These are phyloP conservation scores for Malassezia furfur DNA, from an alignment of 1,284 basidiomycete genomes.

Conservation along the genomic window DNA sequence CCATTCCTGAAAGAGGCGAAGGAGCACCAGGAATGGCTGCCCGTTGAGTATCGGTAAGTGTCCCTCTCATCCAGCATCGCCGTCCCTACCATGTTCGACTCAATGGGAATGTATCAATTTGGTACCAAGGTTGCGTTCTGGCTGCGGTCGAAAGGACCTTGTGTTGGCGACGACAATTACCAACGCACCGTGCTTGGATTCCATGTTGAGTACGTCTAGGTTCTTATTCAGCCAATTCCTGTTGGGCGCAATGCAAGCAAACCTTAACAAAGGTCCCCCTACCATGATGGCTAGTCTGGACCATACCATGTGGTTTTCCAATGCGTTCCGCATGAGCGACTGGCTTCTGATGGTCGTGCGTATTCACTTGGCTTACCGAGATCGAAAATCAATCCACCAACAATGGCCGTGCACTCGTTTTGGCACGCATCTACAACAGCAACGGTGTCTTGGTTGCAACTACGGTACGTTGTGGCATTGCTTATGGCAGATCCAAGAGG, in stretches of 20 bases:
- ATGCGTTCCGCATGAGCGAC: constrained; percentile 35
- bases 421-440: constrained; percentile 35
- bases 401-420: constrained; percentile 37
- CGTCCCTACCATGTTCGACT: constrained; percentile 38
- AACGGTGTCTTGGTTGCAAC: constrained; percentile 43
- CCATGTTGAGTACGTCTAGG: constrained; percentile 3
- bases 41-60: constrained; percentile 34
- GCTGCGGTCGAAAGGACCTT: constrained; percentile 31
- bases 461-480: constrained; percentile 13
- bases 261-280: constrained; percentile 23
- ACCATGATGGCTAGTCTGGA: constrained; percentile 46
- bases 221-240: constrained; percentile 20
- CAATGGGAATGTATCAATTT: constrained; percentile 27
- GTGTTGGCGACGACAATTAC: constrained; percentile 26
- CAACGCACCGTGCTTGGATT: constrained; percentile 39
- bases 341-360: constrained; percentile 41
- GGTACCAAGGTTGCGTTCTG: constrained; percentile 43
- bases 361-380: constrained; percentile 13
- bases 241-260: constrained; percentile 28
- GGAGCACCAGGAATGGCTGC: constrained; percentile 27
- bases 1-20: constrained; percentile 27
- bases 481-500: constrained; percentile 14
- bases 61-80: constrained; percentile 18
- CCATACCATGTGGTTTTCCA: constrained; percentile 46
- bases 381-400: constrained; percentile 42